phyloP scores from a whole-genome alignment of 164 flowering plant species.

The Vitis cinerea region DNA sequence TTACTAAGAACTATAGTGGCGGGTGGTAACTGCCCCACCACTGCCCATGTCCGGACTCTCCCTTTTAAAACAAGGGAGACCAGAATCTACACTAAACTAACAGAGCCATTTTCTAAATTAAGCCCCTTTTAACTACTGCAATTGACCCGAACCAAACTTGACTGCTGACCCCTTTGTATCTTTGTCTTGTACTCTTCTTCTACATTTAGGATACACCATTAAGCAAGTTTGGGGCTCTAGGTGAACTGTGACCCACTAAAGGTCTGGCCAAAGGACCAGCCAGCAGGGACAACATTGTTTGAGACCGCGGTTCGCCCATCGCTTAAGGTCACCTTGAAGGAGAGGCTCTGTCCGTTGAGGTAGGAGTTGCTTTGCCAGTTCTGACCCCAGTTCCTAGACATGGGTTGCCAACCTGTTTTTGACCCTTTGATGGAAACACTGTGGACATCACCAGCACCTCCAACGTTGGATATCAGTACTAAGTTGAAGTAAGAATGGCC shows the following conservation, averaged over 20 bases:
- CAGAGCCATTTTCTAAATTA: slow-evolving; percentile 14
- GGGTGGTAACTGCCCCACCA: slow-evolving; percentile 44
- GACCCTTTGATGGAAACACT: slow-evolving; percentile 70
- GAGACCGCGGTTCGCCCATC: slow-evolving; percentile 55
- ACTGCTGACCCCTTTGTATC: no score
- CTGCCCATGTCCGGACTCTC: slow-evolving; percentile 24
- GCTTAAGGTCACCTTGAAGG: slow-evolving; percentile 72
- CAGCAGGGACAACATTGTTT: slow-evolving; percentile 53
- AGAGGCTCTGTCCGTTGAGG: slow-evolving; percentile 68
- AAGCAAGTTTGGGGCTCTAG: neutral
- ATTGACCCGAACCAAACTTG: no score
- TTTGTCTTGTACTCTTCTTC: neutral
- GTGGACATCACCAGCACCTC: slow-evolving; percentile 78
- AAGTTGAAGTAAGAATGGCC: slow-evolving; percentile 81
- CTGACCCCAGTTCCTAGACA: slow-evolving; percentile 94
- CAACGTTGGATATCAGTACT: slow-evolving; percentile 76
- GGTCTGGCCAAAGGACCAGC: slow-evolving; percentile 86
- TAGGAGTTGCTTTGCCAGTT: slow-evolving; percentile 77
- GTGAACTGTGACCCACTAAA: slow-evolving; percentile 60
- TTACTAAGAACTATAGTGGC: slow-evolving; percentile 15
- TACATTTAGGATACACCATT: neutral
- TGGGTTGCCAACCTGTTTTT: slow-evolving; percentile 61
- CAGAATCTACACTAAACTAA: slow-evolving; percentile 4
- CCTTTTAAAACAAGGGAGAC: slow-evolving; percentile 11
- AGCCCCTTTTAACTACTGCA: neutral